Conservation (phyloP, 2,329 filamentous ascomycete genomes). For the Scedosporium dehoogii region DNA sequence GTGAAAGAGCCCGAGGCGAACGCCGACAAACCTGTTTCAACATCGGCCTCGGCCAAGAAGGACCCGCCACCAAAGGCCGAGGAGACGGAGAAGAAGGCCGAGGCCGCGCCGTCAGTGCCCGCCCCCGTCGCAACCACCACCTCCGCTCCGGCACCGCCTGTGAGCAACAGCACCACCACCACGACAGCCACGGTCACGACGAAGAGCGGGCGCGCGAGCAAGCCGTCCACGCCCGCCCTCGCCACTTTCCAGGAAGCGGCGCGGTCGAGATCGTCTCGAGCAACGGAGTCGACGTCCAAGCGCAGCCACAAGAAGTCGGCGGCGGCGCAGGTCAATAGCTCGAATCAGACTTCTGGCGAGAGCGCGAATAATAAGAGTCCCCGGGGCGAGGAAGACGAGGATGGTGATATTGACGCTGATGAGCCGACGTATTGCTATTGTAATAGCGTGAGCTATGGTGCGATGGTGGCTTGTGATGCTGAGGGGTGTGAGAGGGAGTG, state of each 20-base stretch:
- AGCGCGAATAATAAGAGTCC: slow-evolving; percentile 12
- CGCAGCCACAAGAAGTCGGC: slow-evolving; percentile 49
- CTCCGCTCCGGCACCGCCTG: slow-evolving; percentile 30
- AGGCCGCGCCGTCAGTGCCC: slow-evolving; percentile 6
- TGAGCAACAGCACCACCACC: slow-evolving; percentile 13
- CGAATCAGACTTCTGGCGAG: not conserved
- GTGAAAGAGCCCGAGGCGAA: slow-evolving; percentile 35
- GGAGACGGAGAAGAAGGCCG: slow-evolving; percentile 15
- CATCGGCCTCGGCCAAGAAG: slow-evolving; percentile 21
- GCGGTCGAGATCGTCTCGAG: slow-evolving; percentile 44
- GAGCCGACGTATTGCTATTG: slow-evolving; percentile 74
- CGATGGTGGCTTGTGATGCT: slow-evolving; percentile 76
- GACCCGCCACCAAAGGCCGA: slow-evolving; percentile 16
- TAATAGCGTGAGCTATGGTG: slow-evolving; percentile 69
- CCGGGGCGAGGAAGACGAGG: slow-evolving; percentile 22
- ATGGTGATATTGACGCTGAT: slow-evolving; percentile 56
- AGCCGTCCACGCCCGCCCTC: slow-evolving; percentile 54
- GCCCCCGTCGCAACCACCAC: slow-evolving; percentile 12
- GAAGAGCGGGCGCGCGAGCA: slow-evolving; percentile 57
- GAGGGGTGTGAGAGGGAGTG: slow-evolving; percentile 65
- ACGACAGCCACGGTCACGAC: slow-evolving; percentile 42
- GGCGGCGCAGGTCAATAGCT: slow-evolving; percentile 8
- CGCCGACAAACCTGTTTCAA: slow-evolving; percentile 28
- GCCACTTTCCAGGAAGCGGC: slow-evolving; percentile 48
- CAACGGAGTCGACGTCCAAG: slow-evolving; percentile 24